These are phyloP conservation scores for Murraya paniculata DNA, from an alignment of 345 rosid species.

Conservation along the genomic window DNA sequence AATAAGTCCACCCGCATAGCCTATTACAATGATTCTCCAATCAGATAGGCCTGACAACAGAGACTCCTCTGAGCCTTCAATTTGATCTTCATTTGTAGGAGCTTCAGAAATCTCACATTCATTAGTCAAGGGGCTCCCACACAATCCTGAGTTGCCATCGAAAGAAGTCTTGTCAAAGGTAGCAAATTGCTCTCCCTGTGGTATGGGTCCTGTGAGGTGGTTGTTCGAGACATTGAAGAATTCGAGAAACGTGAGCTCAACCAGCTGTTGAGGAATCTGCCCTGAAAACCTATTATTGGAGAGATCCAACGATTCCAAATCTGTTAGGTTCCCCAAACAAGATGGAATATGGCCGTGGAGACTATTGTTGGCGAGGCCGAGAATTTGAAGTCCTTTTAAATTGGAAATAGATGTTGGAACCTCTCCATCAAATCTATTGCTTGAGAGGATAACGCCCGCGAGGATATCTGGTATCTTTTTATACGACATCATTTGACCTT, in stretches of 20 bases:
- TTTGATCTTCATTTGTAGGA: no score
- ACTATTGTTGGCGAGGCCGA: neutral
- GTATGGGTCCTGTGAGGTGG: neutral
- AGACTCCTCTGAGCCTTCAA: neutral
- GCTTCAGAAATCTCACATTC: no score
- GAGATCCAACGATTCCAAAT: conserved; percentile 5
- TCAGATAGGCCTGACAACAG: no score
- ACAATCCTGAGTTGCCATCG: no score
- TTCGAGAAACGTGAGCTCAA: neutral
- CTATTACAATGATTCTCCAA: neutral
- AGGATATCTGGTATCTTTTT: neutral
- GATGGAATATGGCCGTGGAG: neutral
- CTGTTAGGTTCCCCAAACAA: neutral
- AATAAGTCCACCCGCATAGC: neutral
- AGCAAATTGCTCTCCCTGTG: neutral
- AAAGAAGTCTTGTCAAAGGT: neutral
- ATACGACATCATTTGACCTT: neutral
- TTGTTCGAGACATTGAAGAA: no score
- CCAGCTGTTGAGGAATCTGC: neutral
- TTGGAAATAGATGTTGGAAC: neutral
- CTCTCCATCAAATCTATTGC: conserved; percentile 9
- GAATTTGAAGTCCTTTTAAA: neutral
- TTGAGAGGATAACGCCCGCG: neutral
- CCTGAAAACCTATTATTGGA: neutral
- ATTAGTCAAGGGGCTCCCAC: no score